Evolutionary conservation across 805 yeast genomes (phyloP).

Genomic region (Blastobotrys muscicola): DNA sequence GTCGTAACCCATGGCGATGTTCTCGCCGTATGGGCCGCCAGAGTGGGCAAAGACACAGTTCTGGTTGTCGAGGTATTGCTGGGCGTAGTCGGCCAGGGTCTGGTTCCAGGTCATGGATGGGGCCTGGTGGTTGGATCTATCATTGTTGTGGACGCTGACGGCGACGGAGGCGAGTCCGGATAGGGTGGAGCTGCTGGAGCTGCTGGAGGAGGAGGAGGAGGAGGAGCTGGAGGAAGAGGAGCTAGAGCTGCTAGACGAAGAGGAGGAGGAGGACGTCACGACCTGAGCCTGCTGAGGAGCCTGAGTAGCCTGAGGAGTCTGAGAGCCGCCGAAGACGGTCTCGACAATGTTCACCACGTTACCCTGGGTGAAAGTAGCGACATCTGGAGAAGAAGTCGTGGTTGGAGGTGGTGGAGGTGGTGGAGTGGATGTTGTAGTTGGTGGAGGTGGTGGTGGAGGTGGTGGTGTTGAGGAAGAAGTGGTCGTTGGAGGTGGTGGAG

Average conservation of each 20-base stretch:
- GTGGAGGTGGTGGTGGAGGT: slow-evolving; percentile 1
- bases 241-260: slow-evolving; percentile 3
- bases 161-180: slow-evolving; percentile 8
- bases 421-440: slow-evolving; percentile 3
- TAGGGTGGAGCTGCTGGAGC: slow-evolving; percentile 6
- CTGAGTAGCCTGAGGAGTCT: background rate
- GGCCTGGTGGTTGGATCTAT: slow-evolving; percentile 21
- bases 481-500: slow-evolving; percentile 3
- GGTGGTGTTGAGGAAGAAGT: background rate
- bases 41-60: slow-evolving; percentile 56
- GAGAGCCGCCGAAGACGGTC: slow-evolving; percentile 1
- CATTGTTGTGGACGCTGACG: slow-evolving; percentile 20
- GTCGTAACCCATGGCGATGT: slow-evolving; percentile 66
- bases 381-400: slow-evolving; percentile 4
- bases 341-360: too few species aligned
- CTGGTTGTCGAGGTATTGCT: slow-evolving; percentile 37
- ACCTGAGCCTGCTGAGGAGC: background rate
- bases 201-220: slow-evolving; percentile 8
- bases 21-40: slow-evolving; percentile 63
- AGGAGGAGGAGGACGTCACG: slow-evolving; percentile 4
- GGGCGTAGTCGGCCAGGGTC: slow-evolving; percentile 44
- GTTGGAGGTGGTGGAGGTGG: slow-evolving; percentile 5
- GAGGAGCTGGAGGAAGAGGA: slow-evolving; percentile 9
- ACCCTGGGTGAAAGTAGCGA: background rate
- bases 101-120: slow-evolving; percentile 46